Conservation (phyloP, 2,329 filamentous ascomycete species). For the Didymella arachidicola region DNA sequence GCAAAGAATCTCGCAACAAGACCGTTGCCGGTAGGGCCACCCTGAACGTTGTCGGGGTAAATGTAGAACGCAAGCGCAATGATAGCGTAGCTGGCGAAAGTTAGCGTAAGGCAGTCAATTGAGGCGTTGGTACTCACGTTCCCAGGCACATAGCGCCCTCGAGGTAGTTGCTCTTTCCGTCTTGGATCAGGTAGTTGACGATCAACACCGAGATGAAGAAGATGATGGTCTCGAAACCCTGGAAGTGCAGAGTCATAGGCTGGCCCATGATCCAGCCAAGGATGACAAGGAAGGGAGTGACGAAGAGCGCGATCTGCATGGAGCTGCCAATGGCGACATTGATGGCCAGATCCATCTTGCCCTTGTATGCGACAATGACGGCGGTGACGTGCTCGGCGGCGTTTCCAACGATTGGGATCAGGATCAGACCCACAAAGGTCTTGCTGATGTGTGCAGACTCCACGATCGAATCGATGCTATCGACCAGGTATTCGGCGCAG, state of each 20-base stretch:
- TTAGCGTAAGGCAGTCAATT: slow-evolving; percentile 14
- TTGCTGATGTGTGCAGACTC: slow-evolving; percentile 60
- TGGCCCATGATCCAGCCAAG: slow-evolving; percentile 63
- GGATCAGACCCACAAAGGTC: slow-evolving; percentile 65
- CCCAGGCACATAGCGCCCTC: slow-evolving; percentile 72
- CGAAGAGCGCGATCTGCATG: slow-evolving; percentile 65
- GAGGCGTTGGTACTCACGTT: slow-evolving; percentile 43
- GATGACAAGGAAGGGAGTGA: slow-evolving; percentile 65
- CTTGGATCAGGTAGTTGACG: slow-evolving; percentile 85
- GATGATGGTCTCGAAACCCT: slow-evolving; percentile 86
- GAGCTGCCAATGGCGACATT: slow-evolving; percentile 63
- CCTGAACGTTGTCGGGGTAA: slow-evolving; percentile 62
- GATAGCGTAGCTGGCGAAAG: slow-evolving; percentile 59
- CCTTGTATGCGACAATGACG: slow-evolving; percentile 63
- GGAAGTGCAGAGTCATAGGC: slow-evolving; percentile 77
- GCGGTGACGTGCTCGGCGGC: slow-evolving; percentile 65
- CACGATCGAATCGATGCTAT: slow-evolving; percentile 63
- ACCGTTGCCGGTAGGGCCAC: slow-evolving; percentile 39
- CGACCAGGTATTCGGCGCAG: slow-evolving; percentile 63
- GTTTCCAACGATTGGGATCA: slow-evolving; percentile 65
- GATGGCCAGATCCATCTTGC: slow-evolving; percentile 66
- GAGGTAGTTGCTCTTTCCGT: slow-evolving; percentile 85
- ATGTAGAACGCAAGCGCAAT: slow-evolving; percentile 68
- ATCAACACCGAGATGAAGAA: slow-evolving; percentile 86
- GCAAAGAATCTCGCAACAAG: slow-evolving; percentile 42